Base-by-base conservation (phyloP, 75 land plant species). In the Picea sitchensis region DNA sequence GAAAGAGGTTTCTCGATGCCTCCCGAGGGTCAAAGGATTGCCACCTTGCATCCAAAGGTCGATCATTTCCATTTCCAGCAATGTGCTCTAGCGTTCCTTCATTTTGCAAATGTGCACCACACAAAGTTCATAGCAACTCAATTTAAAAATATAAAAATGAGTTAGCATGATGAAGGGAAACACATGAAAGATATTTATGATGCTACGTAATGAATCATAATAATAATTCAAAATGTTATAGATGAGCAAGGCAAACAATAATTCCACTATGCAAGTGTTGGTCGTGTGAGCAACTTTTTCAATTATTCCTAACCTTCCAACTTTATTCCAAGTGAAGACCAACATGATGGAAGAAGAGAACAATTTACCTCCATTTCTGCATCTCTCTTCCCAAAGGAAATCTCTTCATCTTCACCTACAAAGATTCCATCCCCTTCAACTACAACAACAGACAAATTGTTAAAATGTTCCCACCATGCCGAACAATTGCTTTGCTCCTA, bases 1-100 rank as follows among this genome's bases (percentile, higher is more conserved):
- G 98, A 82, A 20, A 97, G 84, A 21, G 99, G 92, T 83, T 97
- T 98, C 21, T 98, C 98, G 23, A 97, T 97, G 15, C 99, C 99
- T 3, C 99, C 99, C 0, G 98, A 90, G 21, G 99, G 98, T 34
- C 99, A 98, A 80, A 97, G 60, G 26, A 87, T 23, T 6, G 89
- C 89, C 14, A 87, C 89, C 14, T 79, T 87, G 38, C 79, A 87
- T 14, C 92, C 94, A 1, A 88, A 80, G 0, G 92, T 83, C 12
- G 83, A 90, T 5, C 94, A 92, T 78, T 92, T 90, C 1, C 92
- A 87, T 41, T 92, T 64, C 94, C 90, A 61, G 79, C 77, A 3
- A 13, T 36, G 0, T 76, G 17, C 62, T 81, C 77, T 79, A 91
- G 41, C 21, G 26, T 41, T 26, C 72, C 82, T 77, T 58, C 84